Base-by-base conservation (phyloP, 441 rosid genomes). In the Adansonia madagascariensis region DNA sequence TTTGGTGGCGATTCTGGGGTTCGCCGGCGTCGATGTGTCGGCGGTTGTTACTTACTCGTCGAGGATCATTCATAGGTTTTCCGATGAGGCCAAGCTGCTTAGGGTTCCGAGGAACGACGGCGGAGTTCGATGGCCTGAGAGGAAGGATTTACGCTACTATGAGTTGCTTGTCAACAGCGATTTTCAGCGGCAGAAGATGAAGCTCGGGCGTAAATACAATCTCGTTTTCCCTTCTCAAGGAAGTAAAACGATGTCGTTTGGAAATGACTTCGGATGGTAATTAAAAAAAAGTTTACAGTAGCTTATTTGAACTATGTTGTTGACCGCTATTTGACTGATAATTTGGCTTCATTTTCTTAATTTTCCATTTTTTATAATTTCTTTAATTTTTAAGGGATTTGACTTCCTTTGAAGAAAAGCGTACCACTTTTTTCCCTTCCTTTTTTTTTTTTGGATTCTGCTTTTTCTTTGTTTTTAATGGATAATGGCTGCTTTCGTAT, bases 221-320 rank as follows among this genome's bases (percentile, higher is more conserved):
- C 52, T 85, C 5, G 88, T 94, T 43, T 87, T 90, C 80, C 95
- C 97, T 79, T 89, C 93, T 20, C 85, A 92, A 83, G 98, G 98
- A 65, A 85, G 95, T 81, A 85, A 80, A 74, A 88, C 90, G 70
- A 65, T 89, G 88, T 84, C 89, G 63, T 47, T 86, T 10, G 95
- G 97, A 12, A 81, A 94, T 76, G 86, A 90, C 71, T 89, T 90
- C 75, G 95, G 90, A 81, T 93, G 97, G 98, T 92, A 83, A 3
- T 17, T 2, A 3, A 7, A 24, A 3, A 39, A 62, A 24, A 1
- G 27, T 69, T 24, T 6, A 8, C 3, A 15, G 15, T 22, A 24
- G 4, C 60, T 70, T 70, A 1, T 50, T 50, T 24, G 60, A 70
- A 70, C 60, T 49, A 70, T 50, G 60, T 15, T 70, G 60, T 70